Evolutionary conservation across 1,284 basidiomycete species (phyloP).

Genomic region (Ustilago nuda): DNA sequence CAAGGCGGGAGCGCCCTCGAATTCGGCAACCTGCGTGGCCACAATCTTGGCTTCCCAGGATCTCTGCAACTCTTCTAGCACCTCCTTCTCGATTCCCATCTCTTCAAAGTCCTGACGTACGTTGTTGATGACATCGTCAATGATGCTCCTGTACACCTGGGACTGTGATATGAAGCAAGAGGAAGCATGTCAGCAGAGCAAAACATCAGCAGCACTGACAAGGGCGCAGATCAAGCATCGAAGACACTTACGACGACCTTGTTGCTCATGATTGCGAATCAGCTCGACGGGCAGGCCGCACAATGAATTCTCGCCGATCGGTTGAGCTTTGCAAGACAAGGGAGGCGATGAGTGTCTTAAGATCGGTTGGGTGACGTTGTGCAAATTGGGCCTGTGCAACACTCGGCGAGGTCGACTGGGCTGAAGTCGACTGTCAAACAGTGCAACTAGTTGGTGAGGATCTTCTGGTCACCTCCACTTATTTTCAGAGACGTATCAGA

Average conservation of each 20-base stretch:
- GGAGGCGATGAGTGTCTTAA: neutral
- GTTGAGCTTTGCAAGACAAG: neutral
- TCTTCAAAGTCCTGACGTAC: conserved; percentile 97
- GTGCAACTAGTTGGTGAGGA: neutral
- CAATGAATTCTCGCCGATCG: neutral
- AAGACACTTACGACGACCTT: conserved; percentile 52
- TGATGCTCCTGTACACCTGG: conserved; percentile 88
- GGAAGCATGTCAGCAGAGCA: conserved; percentile 1
- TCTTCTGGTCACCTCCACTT: neutral
- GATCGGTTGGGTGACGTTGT: too few species aligned
- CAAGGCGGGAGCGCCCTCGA: conserved; percentile 74
- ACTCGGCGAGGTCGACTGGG: neutral
- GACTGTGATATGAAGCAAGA: conserved; percentile 76
- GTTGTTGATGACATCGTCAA: conserved; percentile 91
- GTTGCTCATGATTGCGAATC: conserved; percentile 51
- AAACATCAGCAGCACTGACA: neutral
- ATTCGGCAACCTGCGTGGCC: conserved; percentile 91
- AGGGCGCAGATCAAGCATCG: neutral
- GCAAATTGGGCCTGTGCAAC: neutral
- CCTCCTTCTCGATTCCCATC: conserved; percentile 91
- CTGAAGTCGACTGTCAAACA: neutral
- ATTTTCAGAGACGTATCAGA: neutral
- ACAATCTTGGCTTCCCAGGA: conserved; percentile 96
- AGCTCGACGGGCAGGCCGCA: neutral
- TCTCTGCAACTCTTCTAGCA: conserved; percentile 87